These are phyloP conservation scores for Chrysoporthe cubensis DNA, from an alignment of 2,329 filamentous ascomycete species.

Conservation along the genomic window DNA sequence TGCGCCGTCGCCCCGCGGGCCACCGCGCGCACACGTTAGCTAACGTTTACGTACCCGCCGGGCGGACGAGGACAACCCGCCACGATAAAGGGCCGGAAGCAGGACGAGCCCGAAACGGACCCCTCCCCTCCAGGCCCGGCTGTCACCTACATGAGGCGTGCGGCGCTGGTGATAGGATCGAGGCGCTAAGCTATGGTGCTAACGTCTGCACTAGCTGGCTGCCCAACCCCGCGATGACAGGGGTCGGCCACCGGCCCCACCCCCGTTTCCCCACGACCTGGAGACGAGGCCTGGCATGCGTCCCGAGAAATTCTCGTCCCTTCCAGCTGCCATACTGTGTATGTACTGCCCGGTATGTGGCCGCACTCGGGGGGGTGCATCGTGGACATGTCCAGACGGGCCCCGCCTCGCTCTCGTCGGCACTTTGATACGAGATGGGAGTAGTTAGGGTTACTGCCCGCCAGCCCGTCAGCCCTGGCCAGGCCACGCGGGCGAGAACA, in stretches of 20 bases:
- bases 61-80: background rate
- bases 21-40: background rate
- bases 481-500: background rate
- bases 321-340: too few species aligned
- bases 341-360: too few species aligned
- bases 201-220: background rate
- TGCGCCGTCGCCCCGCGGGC: conserved; percentile 7
- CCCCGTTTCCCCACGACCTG: conserved; percentile 7
- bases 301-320: conserved; percentile 22
- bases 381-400: too few species aligned
- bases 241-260: conserved; percentile 20
- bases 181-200: too few species aligned
- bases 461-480: background rate
- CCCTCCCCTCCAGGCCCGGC: conserved; percentile 5
- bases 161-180: too few species aligned
- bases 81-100: conserved; percentile 27
- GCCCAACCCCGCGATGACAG: conserved; percentile 24
- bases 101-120: conserved; percentile 13
- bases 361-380: too few species aligned
- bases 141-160: too few species aligned
- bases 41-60: background rate
- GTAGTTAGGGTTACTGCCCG: background rate
- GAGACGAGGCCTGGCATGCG: background rate
- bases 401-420: too few species aligned
- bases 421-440: background rate